Base-by-base conservation (phyloP, 306 rosid species). In the Prunus salicina region DNA sequence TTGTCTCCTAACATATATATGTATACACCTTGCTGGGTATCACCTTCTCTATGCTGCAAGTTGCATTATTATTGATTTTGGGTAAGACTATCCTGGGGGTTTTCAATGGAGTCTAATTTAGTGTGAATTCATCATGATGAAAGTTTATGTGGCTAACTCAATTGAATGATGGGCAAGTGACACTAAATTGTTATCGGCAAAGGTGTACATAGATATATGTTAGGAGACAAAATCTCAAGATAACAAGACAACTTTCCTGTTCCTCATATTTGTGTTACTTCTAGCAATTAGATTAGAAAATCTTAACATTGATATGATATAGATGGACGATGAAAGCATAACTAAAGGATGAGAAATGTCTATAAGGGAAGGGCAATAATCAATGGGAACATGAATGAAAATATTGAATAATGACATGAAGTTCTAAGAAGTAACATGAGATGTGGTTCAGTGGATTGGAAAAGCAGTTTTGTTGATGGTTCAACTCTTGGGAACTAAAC, bases 321-420 rank as follows among this genome's bases (percentile, higher is more conserved):
- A 20, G 9, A 73, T 57, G 67, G 72, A 71, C 27, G 13, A 80
- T 43, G 6, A 30, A 55, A 62, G 32, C 66, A 76, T 65, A 60
- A 46, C 55, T 74, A 16, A 16, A 25, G 52, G 72, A 14, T 67
- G 69, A 28, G 63, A 32, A 41, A 43, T 43, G 16, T 53, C 20
- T 43, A 45, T 19, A 57, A 25, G 27, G 61, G 64, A 80, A 12
- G 77, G 63, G 68, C 65, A 69, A 49, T 64, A 71, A 47, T 80
- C 52, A 72, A 72, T 53, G 55, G 50, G 49, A 58, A 69, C 34
- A 50, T 67, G 49, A 69, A 63, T 69, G 49, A 47, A 50, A 71
- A 70, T 78, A 47, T 6, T 49, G 60, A n/a, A 5, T 22, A 67
- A 20, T 15, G 72, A 56, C 27, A 6, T 69, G 51, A 22, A 75